Evolutionary conservation across 352 stramenopile species (phyloP).

Genomic region (Phytopythium oedochilum): DNA sequence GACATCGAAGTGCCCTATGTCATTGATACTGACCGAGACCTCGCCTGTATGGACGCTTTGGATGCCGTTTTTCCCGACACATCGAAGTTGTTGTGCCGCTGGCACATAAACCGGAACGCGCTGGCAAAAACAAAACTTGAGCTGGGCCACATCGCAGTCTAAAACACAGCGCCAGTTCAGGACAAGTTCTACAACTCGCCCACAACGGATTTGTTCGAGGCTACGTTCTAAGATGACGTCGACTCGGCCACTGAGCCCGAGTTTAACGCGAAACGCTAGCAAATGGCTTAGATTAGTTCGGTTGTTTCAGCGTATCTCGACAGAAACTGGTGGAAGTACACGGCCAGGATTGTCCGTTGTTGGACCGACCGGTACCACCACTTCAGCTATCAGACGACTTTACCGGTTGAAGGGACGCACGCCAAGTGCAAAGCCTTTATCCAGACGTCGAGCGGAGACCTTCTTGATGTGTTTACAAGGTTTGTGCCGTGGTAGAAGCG

Average conservation of each 20-base stretch:
- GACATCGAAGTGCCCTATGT: not conserved
- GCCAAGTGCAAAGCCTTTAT: slow-evolving; percentile 6
- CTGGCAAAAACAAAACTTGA: not conserved
- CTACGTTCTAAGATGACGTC: slow-evolving; percentile 2
- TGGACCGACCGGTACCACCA: slow-evolving; percentile 6
- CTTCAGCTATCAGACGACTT: slow-evolving; percentile 7
- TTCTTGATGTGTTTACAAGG: slow-evolving; percentile 3
- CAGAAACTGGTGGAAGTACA: slow-evolving; percentile 8
- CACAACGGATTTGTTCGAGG: slow-evolving; percentile 3
- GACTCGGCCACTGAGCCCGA: not conserved
- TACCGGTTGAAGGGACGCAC: slow-evolving; percentile 4
- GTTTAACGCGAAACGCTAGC: not conserved
- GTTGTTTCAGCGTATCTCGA: slow-evolving; percentile 5
- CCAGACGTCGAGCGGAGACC: not conserved
- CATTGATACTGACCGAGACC: slow-evolving; percentile 7
- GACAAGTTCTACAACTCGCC: slow-evolving; percentile 8
- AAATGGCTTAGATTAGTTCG: not conserved
- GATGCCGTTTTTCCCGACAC: not conserved
- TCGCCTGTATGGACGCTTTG: slow-evolving; percentile 10
- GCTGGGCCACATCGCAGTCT: slow-evolving; percentile 5
- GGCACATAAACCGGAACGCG: slow-evolving; percentile 15
- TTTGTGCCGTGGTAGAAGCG: slow-evolving; percentile 1
- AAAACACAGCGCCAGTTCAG: slow-evolving; percentile 4
- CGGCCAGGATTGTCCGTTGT: not conserved
- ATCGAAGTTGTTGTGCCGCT: slow-evolving; percentile 5